Base-by-base conservation (phyloP, 768 basidiomycete species). In the Favolaschia claudopus region DNA sequence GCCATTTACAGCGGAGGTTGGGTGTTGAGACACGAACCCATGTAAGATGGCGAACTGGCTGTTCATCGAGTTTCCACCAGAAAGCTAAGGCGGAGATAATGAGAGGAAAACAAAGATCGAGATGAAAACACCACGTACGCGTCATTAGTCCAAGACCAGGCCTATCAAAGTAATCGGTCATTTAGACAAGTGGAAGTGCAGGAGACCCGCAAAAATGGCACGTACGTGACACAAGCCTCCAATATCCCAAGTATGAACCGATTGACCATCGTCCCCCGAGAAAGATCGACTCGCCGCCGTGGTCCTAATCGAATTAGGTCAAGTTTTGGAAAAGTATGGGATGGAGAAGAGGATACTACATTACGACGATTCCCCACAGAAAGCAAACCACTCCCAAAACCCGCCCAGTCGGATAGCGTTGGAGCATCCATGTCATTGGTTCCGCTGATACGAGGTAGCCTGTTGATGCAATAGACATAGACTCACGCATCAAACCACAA, bases 321-420 rank as follows among this genome's bases (percentile, higher is more conserved):
- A 20, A 40, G 17, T n/a, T 38, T 5, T 31, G 12, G 17, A n/a
- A 31, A 46, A 8, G 24, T 9, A 7, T 20, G 22, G 9, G 8
- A 14, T 20, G 47, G 31, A 29, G 6, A 20, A 44, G 7, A 17
- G 38, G 8, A 27, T n/a, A n/a, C n/a, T 51, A 57, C 63, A 74
- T 71, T 29, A 72, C 66, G 34, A 73, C 67, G 15, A 70, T 65
- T n/a, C 72, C 72, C 75, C 75, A 76, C 25, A 75, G 50, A 29
- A 72, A 63, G 19, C 67, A 68, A 9, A 70, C 65, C 15, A 53
- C 22, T 14, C 58, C 67, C 28, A 64, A 28, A 17, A 66, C 62
- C 10, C 52, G 50, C 5, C 42, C 58, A 7, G 56, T 56, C 14
- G 43, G 52, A 36, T 42, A 58, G 6, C 67, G 59, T 39, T 74